Evolutionary conservation across 2,329 filamentous ascomycete species (phyloP).

Genomic region (Pseudopithomyces chartarum): DNA sequence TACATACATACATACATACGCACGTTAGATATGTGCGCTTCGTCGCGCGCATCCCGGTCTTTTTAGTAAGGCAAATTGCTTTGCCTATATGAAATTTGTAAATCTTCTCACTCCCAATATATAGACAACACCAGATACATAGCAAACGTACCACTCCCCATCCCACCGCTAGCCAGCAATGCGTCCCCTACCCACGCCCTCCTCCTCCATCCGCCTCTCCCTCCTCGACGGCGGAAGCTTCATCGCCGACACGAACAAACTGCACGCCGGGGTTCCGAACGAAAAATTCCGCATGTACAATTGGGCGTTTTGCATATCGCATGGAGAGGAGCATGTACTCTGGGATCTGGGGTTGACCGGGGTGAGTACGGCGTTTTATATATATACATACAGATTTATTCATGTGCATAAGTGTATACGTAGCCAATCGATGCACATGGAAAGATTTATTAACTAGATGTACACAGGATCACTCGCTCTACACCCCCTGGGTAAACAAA

Average conservation of each 20-base stretch:
- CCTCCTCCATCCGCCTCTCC: slow-evolving; percentile 28
- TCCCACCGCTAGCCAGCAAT: too few relatives aligned
- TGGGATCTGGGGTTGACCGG: slow-evolving; percentile 41
- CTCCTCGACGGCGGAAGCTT: slow-evolving; percentile 43
- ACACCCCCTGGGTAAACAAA: slow-evolving; percentile 41
- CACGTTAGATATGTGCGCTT: too few relatives aligned
- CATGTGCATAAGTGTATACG: too few relatives aligned
- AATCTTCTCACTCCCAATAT: too few relatives aligned
- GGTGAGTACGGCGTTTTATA: slow-evolving; percentile 18
- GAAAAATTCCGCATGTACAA: slow-evolving; percentile 42
- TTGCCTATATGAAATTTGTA: too few relatives aligned
- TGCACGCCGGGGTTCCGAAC: slow-evolving; percentile 33
- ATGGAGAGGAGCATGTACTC: slow-evolving; percentile 30
- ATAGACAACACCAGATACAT: too few relatives aligned
- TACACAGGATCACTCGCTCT: slow-evolving; percentile 32
- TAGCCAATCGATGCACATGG: too few relatives aligned
- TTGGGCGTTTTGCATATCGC: slow-evolving; percentile 39
- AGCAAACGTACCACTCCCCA: too few relatives aligned
- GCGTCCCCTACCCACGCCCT: slow-evolving; percentile 20
- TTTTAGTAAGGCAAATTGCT: too few relatives aligned
- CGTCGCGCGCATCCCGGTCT: too few relatives aligned
- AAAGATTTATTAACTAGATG: neutral
- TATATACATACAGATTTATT: neutral
- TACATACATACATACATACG: too few relatives aligned
- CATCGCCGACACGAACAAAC: slow-evolving; percentile 28